Conservation (phyloP, 805 yeast species). For the Lipomyces anomalus region DNA sequence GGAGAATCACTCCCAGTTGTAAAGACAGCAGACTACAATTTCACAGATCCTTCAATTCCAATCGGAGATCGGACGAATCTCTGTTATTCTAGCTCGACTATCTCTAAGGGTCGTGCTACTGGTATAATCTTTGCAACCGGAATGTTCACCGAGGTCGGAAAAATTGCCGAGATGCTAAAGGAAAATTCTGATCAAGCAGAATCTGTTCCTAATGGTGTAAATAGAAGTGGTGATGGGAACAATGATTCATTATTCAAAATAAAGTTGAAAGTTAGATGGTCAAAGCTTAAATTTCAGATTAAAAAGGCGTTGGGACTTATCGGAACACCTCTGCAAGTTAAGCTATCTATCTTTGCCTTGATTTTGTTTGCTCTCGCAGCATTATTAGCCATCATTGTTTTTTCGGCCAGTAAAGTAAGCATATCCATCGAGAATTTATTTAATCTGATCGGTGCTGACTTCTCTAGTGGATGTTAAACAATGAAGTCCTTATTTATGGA, state of each 20-base stretch:
- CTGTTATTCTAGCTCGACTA: slow-evolving; percentile 64
- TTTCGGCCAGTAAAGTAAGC: slow-evolving; percentile 72
- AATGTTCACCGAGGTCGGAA: slow-evolving; percentile 65
- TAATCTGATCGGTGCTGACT: neutral
- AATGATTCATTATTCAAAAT: neutral
- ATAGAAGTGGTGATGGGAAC: neutral
- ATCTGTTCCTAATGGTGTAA: neutral
- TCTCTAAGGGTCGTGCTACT: slow-evolving; percentile 69
- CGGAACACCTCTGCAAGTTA: slow-evolving; percentile 79
- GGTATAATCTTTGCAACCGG: slow-evolving; percentile 67
- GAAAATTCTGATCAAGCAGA: slow-evolving; percentile 1
- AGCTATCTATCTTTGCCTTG: slow-evolving; percentile 72
- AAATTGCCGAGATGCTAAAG: slow-evolving; percentile 45
- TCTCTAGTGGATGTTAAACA: slow-evolving; percentile 34
- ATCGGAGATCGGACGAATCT: slow-evolving; percentile 70
- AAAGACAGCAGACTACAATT: slow-evolving; percentile 44
- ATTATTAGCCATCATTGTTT: slow-evolving; percentile 73
- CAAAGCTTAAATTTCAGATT: neutral
- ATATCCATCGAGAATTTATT: slow-evolving; percentile 35
- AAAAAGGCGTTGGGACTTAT: slow-evolving; percentile 25
- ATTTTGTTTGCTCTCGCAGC: slow-evolving; percentile 70
- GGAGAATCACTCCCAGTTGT: slow-evolving; percentile 62
- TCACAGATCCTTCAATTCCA: slow-evolving; percentile 40
- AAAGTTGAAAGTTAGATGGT: neutral
- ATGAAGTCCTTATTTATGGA: slow-evolving; percentile 84